These are phyloP conservation scores for Candida odintsovae DNA, from an alignment of 805 yeast genomes.

Conservation along the genomic window DNA sequence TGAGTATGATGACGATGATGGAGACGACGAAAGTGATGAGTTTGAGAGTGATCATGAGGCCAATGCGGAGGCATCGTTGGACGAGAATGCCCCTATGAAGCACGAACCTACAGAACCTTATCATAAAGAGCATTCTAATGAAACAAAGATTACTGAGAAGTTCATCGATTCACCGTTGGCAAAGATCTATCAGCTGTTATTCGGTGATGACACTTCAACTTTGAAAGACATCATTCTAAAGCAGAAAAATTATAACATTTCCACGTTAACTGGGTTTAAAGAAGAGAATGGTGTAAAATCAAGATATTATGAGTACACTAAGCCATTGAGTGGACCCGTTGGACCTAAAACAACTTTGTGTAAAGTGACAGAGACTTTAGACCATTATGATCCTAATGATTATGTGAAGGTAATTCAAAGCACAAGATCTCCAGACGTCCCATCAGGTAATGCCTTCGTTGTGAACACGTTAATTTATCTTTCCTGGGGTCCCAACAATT, in stretches of 20 bases:
- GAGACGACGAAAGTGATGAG: constrained; percentile 17
- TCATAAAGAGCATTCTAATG: constrained; percentile 41
- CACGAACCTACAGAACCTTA: constrained; percentile 44
- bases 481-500: constrained; percentile 57
- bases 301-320: constrained; percentile 51
- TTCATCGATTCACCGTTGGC: constrained; percentile 60
- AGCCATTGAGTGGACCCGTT: constrained; percentile 61
- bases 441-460: constrained; percentile 64
- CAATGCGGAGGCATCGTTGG: constrained; percentile 8
- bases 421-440: constrained; percentile 77
- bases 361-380: constrained; percentile 53
- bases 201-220: constrained; percentile 51
- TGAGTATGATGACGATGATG: constrained; percentile 10
- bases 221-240: constrained; percentile 40
- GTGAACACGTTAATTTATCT: constrained; percentile 53
- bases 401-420: constrained; percentile 46
- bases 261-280: constrained; percentile 38
- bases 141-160: constrained; percentile 51
- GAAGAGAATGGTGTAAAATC: constrained; percentile 25
- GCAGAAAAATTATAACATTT: constrained; percentile 61
- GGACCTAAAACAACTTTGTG: constrained; percentile 77
- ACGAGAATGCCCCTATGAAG: constrained; percentile 16
- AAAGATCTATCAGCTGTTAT: constrained; percentile 48
- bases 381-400: constrained; percentile 43
- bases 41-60: constrained; percentile 9